These are phyloP conservation scores for Diaporthe amygdali DNA, from an alignment of 2,329 filamentous ascomycete species.

Conservation along the genomic window DNA sequence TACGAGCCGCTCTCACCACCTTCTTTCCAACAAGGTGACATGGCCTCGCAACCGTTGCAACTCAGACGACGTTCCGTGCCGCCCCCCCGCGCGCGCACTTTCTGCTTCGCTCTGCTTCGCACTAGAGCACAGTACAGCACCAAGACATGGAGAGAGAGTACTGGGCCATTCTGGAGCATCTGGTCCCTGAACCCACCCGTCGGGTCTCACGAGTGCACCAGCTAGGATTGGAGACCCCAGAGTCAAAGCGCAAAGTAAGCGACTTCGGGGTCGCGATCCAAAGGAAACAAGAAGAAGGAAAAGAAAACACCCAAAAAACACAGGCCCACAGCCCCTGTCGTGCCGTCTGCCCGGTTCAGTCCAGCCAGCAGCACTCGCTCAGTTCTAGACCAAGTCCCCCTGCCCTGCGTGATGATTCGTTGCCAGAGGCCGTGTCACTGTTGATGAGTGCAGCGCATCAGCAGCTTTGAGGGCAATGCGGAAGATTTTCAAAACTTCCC, in stretches of 20 bases:
- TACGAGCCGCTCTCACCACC: background rate
- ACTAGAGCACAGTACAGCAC: background rate
- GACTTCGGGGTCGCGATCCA: background rate
- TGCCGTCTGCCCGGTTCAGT: background rate
- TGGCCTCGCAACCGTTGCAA: background rate
- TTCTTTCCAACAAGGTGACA: background rate
- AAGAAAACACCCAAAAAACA: background rate
- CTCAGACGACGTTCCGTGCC: slow-evolving; percentile 1
- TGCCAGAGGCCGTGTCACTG: background rate
- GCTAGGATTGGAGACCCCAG: slow-evolving; percentile 5
- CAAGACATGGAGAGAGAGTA: background rate
- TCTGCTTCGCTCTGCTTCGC: background rate
- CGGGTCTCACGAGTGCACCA: slow-evolving; percentile 6
- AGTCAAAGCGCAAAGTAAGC: slow-evolving; percentile 5
- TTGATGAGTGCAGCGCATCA: background rate
- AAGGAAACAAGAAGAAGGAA: background rate
- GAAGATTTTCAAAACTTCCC: background rate
- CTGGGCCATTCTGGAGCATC: background rate
- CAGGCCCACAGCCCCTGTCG: background rate
- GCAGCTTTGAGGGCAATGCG: background rate
- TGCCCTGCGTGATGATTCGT: background rate
- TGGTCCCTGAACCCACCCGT: background rate
- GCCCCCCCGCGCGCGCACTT: background rate
- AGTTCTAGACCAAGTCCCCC: background rate
- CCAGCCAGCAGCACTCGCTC: background rate